Percentiles rank a stretch among this genome's conserved stretches.
These are phyloP conservation scores for Cyclospora cayetanensis DNA, from an alignment of 169 alveolate species.

Conservation along the genomic window DNA sequence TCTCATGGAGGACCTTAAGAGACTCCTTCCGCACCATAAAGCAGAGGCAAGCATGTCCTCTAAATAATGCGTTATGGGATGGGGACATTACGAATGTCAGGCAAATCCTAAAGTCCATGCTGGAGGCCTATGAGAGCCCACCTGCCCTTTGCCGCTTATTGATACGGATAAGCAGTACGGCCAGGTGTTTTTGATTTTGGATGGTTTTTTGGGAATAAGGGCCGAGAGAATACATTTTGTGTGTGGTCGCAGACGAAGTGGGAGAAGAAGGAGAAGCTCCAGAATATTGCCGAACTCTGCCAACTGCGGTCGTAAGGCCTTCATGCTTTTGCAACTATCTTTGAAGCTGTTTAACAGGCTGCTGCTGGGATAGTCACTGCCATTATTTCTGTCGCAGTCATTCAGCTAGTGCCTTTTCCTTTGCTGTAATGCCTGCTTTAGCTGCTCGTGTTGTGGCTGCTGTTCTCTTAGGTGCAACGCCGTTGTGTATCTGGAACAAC, in stretches of 20 bases:
- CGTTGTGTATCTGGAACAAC: slow-evolving; percentile 73
- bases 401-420: slow-evolving; percentile 78
- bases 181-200: background rate
- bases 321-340: background rate
- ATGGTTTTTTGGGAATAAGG: background rate
- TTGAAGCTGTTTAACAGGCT: background rate
- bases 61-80: background rate
- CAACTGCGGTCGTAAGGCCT: slow-evolving; percentile 72
- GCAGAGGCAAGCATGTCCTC: slow-evolving; percentile 86
- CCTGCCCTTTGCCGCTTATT: background rate
- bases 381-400: slow-evolving; percentile 63
- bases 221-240: no score
- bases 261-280: slow-evolving; percentile 87
- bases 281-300: slow-evolving; percentile 85
- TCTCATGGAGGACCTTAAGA: slow-evolving; percentile 93
- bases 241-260: slow-evolving; percentile 81
- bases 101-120: background rate
- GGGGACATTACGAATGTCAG: background rate
- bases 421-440: slow-evolving; percentile 19
- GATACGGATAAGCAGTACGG: background rate
- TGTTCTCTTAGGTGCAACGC: slow-evolving; percentile 70
- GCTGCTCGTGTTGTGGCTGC: background rate
- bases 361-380: background rate
- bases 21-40: slow-evolving; percentile 97
- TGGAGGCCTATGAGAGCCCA: background rate